Base-by-base conservation (phyloP, 2,329 filamentous ascomycete genomes). In the Tolypocladium amazonense region DNA sequence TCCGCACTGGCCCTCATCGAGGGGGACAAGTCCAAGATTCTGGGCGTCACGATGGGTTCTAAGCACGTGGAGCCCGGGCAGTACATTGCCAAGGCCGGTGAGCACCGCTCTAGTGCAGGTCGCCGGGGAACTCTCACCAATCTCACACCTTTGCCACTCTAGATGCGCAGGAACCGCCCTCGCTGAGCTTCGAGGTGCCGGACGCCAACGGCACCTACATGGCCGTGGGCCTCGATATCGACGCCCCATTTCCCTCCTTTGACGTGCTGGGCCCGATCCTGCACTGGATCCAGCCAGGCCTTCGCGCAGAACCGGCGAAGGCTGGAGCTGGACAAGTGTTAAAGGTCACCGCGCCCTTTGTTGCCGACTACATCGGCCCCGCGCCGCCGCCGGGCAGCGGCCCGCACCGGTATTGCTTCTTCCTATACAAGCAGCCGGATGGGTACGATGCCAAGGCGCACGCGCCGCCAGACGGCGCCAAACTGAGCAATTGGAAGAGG, bases 321-420 rank as follows among this genome's bases (percentile, higher is more conserved):
- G 56, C 52, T 41, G 59, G 56, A 12, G 1, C 15, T 7, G 47
- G 25, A 11, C 47, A 3, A 25, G 47, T 15, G 12, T 54, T 67
- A 35, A 60, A 57, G 38, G 37, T 59, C 4, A 60, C 56, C 8
- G 60, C 60, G 1, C 66, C 69, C 0, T 72, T 72, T 52, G 59
- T 77, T 14, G 69, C 69, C 8, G 66, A 73, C 54, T 82, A 77
- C 63, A 73, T 78, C 56, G 75, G 72, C 0, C 79, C 80, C 2
- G 73, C 71, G 4, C 79, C 79, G n/a, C 79, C 79, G 15, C 75
- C 75, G 0, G 63, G 69, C 8, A 77, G 76, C 59, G 63, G 70
- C 9, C 76, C 79, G 12, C 79, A 82, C 67, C 76, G 79, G 0
- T 82, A 82, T 63, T 59, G 73, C 4, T 81, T 81, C 64, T 72